Evolutionary conservation across 2,329 filamentous ascomycete species (phyloP).

Genomic region (Aureobasidium subglaciale): DNA sequence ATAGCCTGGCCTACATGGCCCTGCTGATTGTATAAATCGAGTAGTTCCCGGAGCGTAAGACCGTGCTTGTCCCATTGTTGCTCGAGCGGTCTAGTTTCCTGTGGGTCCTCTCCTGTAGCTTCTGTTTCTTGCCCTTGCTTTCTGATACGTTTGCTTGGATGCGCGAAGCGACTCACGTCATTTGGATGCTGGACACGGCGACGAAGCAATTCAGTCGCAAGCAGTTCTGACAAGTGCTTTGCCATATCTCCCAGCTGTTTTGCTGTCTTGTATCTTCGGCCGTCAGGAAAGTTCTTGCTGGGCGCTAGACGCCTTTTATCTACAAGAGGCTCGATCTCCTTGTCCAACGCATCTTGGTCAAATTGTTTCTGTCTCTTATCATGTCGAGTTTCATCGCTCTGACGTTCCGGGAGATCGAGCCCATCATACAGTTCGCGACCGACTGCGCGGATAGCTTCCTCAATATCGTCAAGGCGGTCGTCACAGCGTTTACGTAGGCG

Average conservation of each 20-base stretch:
- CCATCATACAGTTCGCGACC: not conserved
- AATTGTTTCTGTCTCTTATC: not conserved
- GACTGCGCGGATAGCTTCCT: not conserved
- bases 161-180: not conserved
- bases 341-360: not conserved
- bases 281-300: not conserved
- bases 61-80: slow-evolving; percentile 1
- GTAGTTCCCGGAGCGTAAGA: not conserved
- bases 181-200: not conserved
- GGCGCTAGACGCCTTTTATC: not conserved
- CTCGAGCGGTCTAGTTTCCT: not conserved
- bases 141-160: not conserved
- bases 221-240: not conserved
- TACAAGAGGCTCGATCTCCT: not conserved
- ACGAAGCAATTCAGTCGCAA: not conserved
- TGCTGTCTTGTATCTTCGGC: not conserved
- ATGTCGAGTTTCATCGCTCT: not conserved
- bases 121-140: not conserved
- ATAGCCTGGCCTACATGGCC: not conserved
- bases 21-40: not conserved
- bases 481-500: not conserved
- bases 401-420: not conserved
- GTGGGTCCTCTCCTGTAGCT: not conserved
- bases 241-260: not conserved
- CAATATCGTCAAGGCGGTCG: not conserved